Conservation (phyloP, 2,329 filamentous ascomycete genomes). For the Capronia coronata region DNA sequence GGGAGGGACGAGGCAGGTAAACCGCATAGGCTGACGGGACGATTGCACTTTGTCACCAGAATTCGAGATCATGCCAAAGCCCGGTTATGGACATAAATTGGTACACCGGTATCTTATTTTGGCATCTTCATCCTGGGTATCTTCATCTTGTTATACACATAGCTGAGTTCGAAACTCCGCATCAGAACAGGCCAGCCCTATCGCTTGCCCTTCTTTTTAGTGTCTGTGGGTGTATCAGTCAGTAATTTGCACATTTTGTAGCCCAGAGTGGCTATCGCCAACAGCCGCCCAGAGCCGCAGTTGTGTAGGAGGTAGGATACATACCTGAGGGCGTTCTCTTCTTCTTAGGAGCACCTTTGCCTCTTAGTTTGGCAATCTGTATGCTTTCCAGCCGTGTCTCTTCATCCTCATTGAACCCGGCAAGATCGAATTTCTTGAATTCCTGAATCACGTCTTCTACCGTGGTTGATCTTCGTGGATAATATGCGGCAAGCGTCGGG, state of each 20-base stretch:
- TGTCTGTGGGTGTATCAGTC: slow-evolving; percentile 9
- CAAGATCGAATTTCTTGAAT: slow-evolving; percentile 58
- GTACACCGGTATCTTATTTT: background rate
- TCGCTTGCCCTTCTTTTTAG: slow-evolving; percentile 22
- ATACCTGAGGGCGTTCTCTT: slow-evolving; percentile 56
- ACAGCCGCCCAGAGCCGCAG: background rate
- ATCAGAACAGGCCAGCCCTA: background rate
- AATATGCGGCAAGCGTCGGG: slow-evolving; percentile 78
- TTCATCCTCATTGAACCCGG: slow-evolving; percentile 68
- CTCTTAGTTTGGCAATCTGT: slow-evolving; percentile 60
- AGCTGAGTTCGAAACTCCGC: background rate
- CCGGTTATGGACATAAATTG: background rate
- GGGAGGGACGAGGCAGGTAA: too few relatives aligned
- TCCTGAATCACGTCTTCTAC: slow-evolving; percentile 66
- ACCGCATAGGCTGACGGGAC: too few relatives aligned
- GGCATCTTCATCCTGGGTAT: slow-evolving; percentile 12
- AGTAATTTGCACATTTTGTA: background rate
- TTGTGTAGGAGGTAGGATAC: background rate
- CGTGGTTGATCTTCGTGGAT: slow-evolving; percentile 67
- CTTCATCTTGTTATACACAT: slow-evolving; percentile 10
- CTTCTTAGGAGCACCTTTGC: slow-evolving; percentile 86
- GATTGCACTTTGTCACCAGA: too few relatives aligned
- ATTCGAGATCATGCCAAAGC: too few relatives aligned
- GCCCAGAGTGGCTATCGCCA: too few relatives aligned
- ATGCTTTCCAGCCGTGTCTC: slow-evolving; percentile 73